Evolutionary conservation across 139 green algal genomes (phyloP).

Genomic region (Gonium pectorale): DNA sequence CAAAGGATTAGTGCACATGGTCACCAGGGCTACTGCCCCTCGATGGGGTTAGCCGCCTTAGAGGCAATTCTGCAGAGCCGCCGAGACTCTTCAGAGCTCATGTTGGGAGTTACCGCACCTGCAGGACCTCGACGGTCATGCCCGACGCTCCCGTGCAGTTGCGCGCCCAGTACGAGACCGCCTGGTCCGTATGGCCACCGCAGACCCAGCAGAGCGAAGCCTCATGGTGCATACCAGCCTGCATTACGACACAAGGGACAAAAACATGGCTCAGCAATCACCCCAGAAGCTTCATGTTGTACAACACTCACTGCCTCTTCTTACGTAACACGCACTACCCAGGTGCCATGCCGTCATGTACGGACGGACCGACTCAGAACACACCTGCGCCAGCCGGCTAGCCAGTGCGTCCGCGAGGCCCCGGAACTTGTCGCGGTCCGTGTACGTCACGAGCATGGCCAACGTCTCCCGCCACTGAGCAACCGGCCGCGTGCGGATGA

Average conservation of each 20-base stretch:
- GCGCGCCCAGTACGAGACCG: constrained; percentile 81
- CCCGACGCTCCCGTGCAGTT: constrained; percentile 24
- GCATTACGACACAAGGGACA: too few species aligned
- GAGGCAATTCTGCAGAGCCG: too few species aligned
- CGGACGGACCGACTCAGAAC: too few species aligned
- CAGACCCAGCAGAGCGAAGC: constrained; percentile 94
- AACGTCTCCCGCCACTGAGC: constrained; percentile 94
- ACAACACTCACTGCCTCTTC: too few species aligned
- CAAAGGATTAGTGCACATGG: too few species aligned
- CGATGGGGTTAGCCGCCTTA: too few species aligned
- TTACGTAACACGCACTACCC: too few species aligned
- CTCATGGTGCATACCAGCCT: constrained; percentile 81
- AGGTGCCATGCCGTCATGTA: too few species aligned
- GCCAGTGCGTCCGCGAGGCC: constrained; percentile 81
- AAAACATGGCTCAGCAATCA: too few species aligned
- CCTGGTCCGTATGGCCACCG: constrained; percentile 88
- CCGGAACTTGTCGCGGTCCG: constrained; percentile 50
- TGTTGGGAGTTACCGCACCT: constrained; percentile 48
- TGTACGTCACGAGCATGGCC: constrained; percentile 93
- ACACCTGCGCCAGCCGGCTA: constrained; percentile 64
- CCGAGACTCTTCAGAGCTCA: too few species aligned
- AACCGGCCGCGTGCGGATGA: constrained; percentile 86
- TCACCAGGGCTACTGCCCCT: too few species aligned
- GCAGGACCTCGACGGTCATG: constrained; percentile 54
- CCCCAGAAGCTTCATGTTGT: too few species aligned